Percentiles rank a stretch among this genome's conserved stretches.
phyloP scores from a whole-genome alignment of 2,329 filamentous ascomycete species.

The Periconia sp. region DNA sequence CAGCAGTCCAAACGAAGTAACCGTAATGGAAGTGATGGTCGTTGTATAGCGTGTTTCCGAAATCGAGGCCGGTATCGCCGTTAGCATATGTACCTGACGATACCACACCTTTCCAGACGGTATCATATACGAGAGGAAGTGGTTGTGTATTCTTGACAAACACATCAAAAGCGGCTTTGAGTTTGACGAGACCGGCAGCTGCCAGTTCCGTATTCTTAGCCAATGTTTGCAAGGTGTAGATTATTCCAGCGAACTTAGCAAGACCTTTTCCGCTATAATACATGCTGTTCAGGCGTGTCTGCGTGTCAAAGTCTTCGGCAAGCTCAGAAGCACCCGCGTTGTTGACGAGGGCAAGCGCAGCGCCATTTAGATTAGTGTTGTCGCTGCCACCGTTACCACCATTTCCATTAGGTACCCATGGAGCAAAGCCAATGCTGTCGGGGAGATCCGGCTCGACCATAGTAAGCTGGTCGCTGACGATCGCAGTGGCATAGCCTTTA shows the following conservation, averaged over 20 bases:
- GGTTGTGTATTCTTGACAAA: conserved; percentile 56
- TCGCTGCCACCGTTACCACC: conserved; percentile 41
- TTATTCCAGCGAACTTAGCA: conserved; percentile 53
- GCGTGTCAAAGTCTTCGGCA: conserved; percentile 73
- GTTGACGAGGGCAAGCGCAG: conserved; percentile 64
- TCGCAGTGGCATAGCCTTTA: conserved; percentile 79
- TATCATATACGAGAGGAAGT: conserved; percentile 64
- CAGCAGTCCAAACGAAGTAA: conserved; percentile 88
- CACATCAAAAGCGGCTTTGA: conserved; percentile 56
- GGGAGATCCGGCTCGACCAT: conserved; percentile 82
- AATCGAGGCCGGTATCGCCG: conserved; percentile 74
- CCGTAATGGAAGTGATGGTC: conserved; percentile 74
- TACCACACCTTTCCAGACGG: conserved; percentile 80
- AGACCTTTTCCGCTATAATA: conserved; percentile 78
- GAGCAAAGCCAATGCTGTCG: conserved; percentile 75
- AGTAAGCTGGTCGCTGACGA: conserved; percentile 61
- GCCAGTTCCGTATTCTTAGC: conserved; percentile 64
- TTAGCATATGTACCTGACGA: conserved; percentile 71
- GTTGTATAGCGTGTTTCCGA: conserved; percentile 88
- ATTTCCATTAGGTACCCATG: conserved; percentile 67
- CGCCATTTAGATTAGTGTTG: conserved; percentile 48
- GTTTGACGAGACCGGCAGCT: conserved; percentile 57
- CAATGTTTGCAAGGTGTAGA: conserved; percentile 60
- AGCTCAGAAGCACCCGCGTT: conserved; percentile 73
- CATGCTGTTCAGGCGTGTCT: conserved; percentile 86